Evolutionary conservation across 148 eudicot species (phyloP), one percentile per base, ranked within the genome.

Genomic region (Arbutus unedo): DNA sequence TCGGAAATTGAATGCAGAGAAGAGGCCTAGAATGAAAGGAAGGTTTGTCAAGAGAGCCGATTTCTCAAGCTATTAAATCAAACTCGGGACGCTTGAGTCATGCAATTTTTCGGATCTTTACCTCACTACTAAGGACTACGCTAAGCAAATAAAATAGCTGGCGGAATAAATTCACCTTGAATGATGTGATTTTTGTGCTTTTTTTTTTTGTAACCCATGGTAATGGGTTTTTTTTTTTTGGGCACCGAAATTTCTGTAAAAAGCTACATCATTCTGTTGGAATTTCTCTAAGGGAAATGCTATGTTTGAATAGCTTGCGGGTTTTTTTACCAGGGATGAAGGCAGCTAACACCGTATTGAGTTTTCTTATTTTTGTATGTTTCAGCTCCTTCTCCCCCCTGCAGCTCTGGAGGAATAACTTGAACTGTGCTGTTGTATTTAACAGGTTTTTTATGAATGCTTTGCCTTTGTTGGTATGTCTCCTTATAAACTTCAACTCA

Each of bases 1-100:
- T 25, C 89, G 98, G 79, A 96, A 94, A 85, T 48, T 96, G 86
- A 96, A 96, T 81, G 98, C 98, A 3, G 98, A 96, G 87, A 96
- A 96, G 85, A 92, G 98, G 89, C 98, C 98, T 0, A 78, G 98
- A 77, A 96, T 94, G 96, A 96, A 96, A 86, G 98, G 98, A 25
- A 91, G 98, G 74, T 96, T 96, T 80, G 98, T 96, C 5, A 96
- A 94, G 90, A 88, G 98, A 84, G 80, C 97, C 3, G 86, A 86
- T 23, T 86, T 86, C 82, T 82, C 81, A 11, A 83, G 4, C 43
- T 66, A 1, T 25, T 66, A 43, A 66, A 25, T 66, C 44, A 66
- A 31, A 25, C 71, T 25, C 43, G 44, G 71, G 54, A 51, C 10
- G 11, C 54, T 51, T 31, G 38, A 8, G 54, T 51, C 54, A 51